Conservation (phyloP, 2,329 filamentous ascomycete species). For the Fusarium avenaceum region DNA sequence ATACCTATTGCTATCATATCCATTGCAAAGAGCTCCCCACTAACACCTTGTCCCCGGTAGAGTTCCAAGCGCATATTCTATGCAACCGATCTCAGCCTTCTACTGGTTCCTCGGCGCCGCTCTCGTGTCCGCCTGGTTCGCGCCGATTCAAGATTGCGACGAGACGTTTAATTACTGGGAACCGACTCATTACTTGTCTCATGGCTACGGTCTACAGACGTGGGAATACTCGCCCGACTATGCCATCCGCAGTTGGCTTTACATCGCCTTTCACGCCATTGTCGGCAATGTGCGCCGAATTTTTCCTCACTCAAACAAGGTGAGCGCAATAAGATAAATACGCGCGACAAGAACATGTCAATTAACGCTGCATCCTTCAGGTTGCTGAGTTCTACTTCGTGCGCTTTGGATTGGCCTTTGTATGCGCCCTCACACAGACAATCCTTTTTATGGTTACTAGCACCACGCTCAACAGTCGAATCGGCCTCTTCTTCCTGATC, state of each 20-base stretch:
- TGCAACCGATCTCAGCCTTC: constrained; percentile 82
- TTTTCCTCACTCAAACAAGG: constrained; percentile 72
- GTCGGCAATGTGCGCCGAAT: constrained; percentile 76
- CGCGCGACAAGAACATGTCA: background rate
- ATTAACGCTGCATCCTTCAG: constrained; percentile 51
- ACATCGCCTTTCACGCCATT: constrained; percentile 83
- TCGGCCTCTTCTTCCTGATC: constrained; percentile 87
- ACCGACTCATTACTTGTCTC: constrained; percentile 91
- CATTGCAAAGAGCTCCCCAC: constrained; percentile 8
- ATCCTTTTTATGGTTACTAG: constrained; percentile 84
- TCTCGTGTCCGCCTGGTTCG: constrained; percentile 80
- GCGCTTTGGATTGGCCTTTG: constrained; percentile 78
- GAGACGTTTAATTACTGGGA: constrained; percentile 99
- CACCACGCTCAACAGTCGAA: constrained; percentile 81
- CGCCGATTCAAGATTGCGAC: constrained; percentile 97
- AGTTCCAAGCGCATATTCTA: constrained; percentile 68
- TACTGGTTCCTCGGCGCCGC: constrained; percentile 83
- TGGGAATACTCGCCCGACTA: constrained; percentile 99
- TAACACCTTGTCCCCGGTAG: constrained; percentile 28
- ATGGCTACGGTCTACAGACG: constrained; percentile 94
- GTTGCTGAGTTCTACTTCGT: constrained; percentile 88
- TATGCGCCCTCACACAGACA: constrained; percentile 86
- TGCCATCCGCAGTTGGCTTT: constrained; percentile 95
- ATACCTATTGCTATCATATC: background rate
- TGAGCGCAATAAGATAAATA: constrained; percentile 36